Conservation (phyloP, 176 grass and related monocot species). For the Alopecurus myosuroides region DNA sequence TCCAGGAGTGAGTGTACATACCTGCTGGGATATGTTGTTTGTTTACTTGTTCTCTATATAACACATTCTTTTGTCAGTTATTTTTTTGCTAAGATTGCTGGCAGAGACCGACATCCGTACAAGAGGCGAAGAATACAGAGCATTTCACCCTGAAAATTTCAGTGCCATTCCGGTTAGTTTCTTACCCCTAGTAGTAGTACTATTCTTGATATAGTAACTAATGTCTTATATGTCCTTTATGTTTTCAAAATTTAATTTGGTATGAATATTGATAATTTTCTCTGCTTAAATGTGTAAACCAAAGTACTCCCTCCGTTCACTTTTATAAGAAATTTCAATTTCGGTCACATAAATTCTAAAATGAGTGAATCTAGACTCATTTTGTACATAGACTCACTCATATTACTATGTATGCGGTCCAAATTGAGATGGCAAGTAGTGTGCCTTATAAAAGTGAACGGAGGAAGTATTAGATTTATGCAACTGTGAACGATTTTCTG, state of each 20-base stretch:
- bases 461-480: not conserved
- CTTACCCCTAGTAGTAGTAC: not conserved
- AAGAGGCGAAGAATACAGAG: not conserved
- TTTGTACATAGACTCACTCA: too few species aligned
- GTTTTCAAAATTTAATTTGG: not conserved
- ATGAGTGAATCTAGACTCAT: too few species aligned
- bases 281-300: too few species aligned
- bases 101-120: slow-evolving; percentile 20
- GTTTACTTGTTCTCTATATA: too few species aligned
- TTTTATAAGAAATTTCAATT: too few species aligned
- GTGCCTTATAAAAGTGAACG: too few species aligned
- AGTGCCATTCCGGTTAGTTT: not conserved
- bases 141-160: not conserved
- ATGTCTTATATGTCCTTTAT: not conserved
- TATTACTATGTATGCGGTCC: too few species aligned
- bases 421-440: too few species aligned
- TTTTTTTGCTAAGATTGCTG: slow-evolving; percentile 26
- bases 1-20: slow-evolving; percentile 24
- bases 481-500: not conserved
- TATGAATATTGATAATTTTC: not conserved
- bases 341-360: too few species aligned
- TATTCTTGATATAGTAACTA: not conserved
- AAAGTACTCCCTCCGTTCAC: too few species aligned
- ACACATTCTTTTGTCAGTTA: slow-evolving; percentile 14
- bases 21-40: slow-evolving; percentile 14